A percentile compares a stretch with the other conserved stretches of the same genome.
phyloP scores from a whole-genome alignment of 768 basidiomycete species.

The Amyloporia xantha region DNA sequence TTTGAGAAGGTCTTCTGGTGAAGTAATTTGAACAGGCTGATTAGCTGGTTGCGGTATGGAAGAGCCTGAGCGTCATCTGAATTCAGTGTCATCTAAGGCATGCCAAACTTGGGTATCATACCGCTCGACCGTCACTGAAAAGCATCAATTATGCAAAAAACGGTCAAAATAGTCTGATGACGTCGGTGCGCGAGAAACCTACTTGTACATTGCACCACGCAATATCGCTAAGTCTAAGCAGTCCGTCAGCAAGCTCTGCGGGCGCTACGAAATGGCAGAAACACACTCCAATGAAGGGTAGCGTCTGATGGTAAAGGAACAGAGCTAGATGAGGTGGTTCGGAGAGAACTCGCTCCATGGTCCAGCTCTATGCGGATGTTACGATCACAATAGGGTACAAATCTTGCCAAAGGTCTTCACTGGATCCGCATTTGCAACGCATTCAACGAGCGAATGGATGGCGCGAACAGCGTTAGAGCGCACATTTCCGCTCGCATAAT shows the following conservation, averaged over 20 bases:
- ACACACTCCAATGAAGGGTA: slow-evolving; percentile 81
- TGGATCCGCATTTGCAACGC: slow-evolving; percentile 76
- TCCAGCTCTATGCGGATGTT: slow-evolving; percentile 77
- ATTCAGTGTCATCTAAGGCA: slow-evolving; percentile 4
- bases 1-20: slow-evolving; percentile 71
- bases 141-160: too few relatives aligned
- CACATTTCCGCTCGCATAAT: slow-evolving; percentile 76
- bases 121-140: slow-evolving; percentile 48
- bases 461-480: slow-evolving; percentile 83
- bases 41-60: slow-evolving; percentile 53
- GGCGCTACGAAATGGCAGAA: too few relatives aligned
- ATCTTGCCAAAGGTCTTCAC: slow-evolving; percentile 70
- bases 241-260: too few relatives aligned
- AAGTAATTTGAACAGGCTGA: slow-evolving; percentile 55
- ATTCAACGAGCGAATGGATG: slow-evolving; percentile 81
- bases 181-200: slow-evolving; percentile 30
- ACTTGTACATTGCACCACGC: slow-evolving; percentile 78
- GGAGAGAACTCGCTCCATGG: slow-evolving; percentile 72
- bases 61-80: slow-evolving; percentile 45
- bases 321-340: slow-evolving; percentile 59
- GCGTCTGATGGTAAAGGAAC: slow-evolving; percentile 72
- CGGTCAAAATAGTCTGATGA: too few relatives aligned
- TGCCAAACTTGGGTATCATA: slow-evolving; percentile 30
- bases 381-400: slow-evolving; percentile 63
- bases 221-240: slow-evolving; percentile 73